Base-by-base conservation (phyloP, 176 grass and related monocot species). In the Guadua angustifolia region DNA sequence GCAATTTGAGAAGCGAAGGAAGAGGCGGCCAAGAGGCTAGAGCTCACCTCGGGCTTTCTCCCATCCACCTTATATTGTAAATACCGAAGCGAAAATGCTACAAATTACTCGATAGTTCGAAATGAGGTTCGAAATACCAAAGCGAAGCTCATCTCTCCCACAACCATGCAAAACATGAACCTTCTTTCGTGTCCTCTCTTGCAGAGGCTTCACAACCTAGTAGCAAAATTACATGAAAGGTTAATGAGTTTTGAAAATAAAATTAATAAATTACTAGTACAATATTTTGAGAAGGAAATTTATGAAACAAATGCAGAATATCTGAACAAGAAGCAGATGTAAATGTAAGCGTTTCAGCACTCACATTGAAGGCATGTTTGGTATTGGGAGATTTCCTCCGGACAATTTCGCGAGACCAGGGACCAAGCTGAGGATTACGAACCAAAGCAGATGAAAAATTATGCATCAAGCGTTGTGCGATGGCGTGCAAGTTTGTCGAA, bases 131-230 rank as follows among this genome's bases (percentile, higher is more conserved):
- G n/a, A n/a, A n/a, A n/a, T n/a, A n/a, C n/a, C n/a, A n/a, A n/a
- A n/a, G n/a, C n/a, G 80, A 78, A 98, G 90, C 61, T 93, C 93
- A 55, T 98, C 89, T 82, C 73, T 90, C 50, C 95, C 95, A 81
- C 82, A 80, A 55, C 93, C 93, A 32, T 69, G 75, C 77, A 98
- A 85, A 74, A 98, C 93, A 85, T 81, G 79, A 50, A 98, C 87
- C 69, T 95, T 95, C 85, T 90, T 98, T 81, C 93, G 91, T 38
- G 95, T 95, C 42, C 95, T 90, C 79, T 98, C 95, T 92, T 95
- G 95, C 69, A 98, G 85, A 69, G 95, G 95, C 71, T 98, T 98
- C 71, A 98, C 95, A 78, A 95, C 91, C 95, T 98, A 85, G 43
- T 40, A 79, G n/a, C 17, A 32, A 73, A 69, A 36, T 15, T 8